Conservation (phyloP, 2,329 filamentous ascomycete genomes). For the Beauveria rudraprayagi region DNA sequence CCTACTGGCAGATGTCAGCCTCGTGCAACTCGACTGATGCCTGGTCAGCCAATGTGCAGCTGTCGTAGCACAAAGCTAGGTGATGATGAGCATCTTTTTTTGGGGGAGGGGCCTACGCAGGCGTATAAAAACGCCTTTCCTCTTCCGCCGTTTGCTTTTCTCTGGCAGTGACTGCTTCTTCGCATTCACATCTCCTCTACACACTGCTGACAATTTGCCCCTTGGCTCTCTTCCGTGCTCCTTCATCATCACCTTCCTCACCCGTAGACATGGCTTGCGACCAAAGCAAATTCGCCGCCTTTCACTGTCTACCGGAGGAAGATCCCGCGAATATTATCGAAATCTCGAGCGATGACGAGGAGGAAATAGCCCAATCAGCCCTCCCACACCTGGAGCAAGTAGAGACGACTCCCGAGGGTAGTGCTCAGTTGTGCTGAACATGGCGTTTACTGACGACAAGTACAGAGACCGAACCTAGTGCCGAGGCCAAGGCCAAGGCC, state of each 20-base stretch:
- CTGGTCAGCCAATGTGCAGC: background rate
- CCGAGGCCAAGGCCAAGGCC: background rate
- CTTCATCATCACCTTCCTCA: background rate
- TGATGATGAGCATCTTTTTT: background rate
- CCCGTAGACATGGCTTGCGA: background rate
- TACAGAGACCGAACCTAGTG: background rate
- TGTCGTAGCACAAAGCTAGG: background rate
- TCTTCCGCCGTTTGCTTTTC: background rate
- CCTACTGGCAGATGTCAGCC: background rate
- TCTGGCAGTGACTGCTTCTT: background rate
- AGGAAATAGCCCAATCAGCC: background rate
- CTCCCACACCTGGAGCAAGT: background rate
- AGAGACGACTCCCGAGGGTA: background rate
- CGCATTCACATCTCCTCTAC: too few species aligned
- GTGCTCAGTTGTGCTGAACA: background rate
- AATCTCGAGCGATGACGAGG: constrained; percentile 6
- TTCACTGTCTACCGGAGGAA: background rate
- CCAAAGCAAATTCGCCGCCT: background rate
- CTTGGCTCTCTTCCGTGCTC: too few species aligned
- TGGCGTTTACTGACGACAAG: background rate
- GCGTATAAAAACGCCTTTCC: background rate
- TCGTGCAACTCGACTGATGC: background rate
- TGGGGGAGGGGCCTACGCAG: too few species aligned
- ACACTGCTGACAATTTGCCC: too few species aligned
- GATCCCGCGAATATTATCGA: background rate